Conservation (phyloP, 2,329 filamentous ascomycete genomes). For the Verticillium isaacii region DNA sequence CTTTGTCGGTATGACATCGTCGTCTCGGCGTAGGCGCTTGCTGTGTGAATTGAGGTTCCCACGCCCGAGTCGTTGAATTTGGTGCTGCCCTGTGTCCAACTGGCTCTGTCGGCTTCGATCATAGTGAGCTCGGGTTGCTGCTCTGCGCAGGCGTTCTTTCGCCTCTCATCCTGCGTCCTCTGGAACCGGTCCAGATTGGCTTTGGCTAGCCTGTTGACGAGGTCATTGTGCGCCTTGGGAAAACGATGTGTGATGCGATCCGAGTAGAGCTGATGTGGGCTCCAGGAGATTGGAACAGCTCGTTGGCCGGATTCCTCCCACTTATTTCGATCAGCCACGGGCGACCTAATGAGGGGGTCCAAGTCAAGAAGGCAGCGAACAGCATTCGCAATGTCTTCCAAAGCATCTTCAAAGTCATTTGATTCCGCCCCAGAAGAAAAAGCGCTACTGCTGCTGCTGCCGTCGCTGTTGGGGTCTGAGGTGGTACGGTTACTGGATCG, state of each 20-base stretch:
- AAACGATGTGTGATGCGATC: slow-evolving; percentile 3
- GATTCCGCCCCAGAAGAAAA: neutral
- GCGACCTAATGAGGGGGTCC: neutral
- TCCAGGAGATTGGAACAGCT: neutral
- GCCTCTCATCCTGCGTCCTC: neutral
- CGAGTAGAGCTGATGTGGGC: neutral
- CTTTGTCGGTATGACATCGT: slow-evolving; percentile 2
- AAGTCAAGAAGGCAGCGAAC: slow-evolving; percentile 1
- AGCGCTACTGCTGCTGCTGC: neutral
- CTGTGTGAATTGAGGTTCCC: neutral
- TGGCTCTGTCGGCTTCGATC: neutral
- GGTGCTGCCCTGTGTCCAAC: neutral
- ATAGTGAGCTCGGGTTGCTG: neutral
- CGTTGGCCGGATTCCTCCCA: neutral
- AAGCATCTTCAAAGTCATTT: neutral
- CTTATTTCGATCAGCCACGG: neutral
- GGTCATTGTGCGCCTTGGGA: neutral
- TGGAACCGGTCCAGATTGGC: slow-evolving; percentile 1
- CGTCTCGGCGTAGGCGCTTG: slow-evolving; percentile 2
- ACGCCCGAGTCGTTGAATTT: slow-evolving; percentile 2
- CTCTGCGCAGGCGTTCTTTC: neutral
- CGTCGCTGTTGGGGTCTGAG: neutral
- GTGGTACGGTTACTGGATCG: neutral
- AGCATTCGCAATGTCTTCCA: neutral
- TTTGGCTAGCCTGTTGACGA: neutral